A percentile compares a stretch with the other conserved stretches of the same genome.
These are phyloP conservation scores for Hagleromyces aurorensis DNA, from an alignment of 805 yeast species.

Conservation along the genomic window DNA sequence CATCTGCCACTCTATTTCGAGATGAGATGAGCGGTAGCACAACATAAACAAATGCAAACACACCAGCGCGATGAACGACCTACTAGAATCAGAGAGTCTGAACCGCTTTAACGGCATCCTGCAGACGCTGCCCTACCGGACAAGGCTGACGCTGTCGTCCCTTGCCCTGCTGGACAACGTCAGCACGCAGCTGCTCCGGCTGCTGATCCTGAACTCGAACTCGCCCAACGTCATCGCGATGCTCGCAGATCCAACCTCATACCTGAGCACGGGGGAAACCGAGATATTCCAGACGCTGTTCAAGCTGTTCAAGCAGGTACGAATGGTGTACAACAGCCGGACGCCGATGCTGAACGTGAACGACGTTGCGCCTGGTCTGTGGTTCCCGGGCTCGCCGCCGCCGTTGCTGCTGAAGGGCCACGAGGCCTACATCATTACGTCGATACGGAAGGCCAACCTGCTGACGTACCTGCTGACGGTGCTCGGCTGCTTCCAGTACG, in stretches of 20 bases:
- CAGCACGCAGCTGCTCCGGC: constrained; percentile 69
- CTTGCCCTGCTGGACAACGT: constrained; percentile 75
- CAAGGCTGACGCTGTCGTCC: constrained; percentile 57
- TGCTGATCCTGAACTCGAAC: constrained; percentile 58
- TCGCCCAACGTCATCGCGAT: constrained; percentile 52
- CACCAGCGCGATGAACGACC: background rate
- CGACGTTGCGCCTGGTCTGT: constrained; percentile 62
- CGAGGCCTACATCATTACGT: constrained; percentile 38
- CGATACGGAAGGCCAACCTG: constrained; percentile 76
- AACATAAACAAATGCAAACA: constrained; percentile 1
- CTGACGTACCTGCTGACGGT: constrained; percentile 86
- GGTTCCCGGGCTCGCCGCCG: constrained; percentile 55
- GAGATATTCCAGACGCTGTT: constrained; percentile 54
- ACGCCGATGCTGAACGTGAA: constrained; percentile 67
- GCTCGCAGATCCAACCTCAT: constrained; percentile 45
- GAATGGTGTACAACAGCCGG: constrained; percentile 55
- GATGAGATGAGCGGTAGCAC: too few relatives aligned
- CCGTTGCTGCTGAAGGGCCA: constrained; percentile 51
- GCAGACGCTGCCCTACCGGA: constrained; percentile 35
- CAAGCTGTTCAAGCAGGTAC: constrained; percentile 72
- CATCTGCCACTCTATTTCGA: too few relatives aligned
- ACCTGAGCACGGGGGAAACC: constrained; percentile 49
- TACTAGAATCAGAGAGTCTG: constrained; percentile 16
- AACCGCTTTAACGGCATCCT: constrained; percentile 20
- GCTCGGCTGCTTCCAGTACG: constrained; percentile 75